A percentile compares a stretch with the other conserved stretches of the same genome.
phyloP scores from a whole-genome alignment of 139 green algal species.

The Chlorella sp. region DNA sequence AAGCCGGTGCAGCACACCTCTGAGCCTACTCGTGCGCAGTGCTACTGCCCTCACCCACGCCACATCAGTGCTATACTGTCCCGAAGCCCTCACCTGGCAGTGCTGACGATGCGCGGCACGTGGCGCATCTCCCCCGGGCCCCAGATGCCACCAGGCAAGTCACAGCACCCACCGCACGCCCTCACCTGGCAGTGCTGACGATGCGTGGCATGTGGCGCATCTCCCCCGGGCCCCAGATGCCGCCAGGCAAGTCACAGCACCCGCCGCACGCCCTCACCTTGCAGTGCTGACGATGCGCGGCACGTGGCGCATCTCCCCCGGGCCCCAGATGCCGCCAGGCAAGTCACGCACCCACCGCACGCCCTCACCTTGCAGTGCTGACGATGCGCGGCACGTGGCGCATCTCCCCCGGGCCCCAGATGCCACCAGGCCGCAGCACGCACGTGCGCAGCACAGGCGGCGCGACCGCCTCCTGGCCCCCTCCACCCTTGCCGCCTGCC shows the following conservation, averaged over 20 bases:
- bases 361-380: not conserved
- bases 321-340: not conserved
- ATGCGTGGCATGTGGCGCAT: slow-evolving; percentile 6
- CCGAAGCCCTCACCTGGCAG: not conserved
- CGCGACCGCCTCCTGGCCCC: no score
- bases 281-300: slow-evolving; percentile 10
- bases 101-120: slow-evolving; percentile 1
- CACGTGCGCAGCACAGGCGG: slow-evolving; percentile 18
- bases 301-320: not conserved
- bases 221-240: no score
- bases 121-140: no score
- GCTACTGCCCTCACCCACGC: no score
- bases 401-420: slow-evolving; percentile 26
- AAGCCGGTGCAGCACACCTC: no score
- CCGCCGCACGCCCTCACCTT: not conserved
- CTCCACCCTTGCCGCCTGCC: no score
- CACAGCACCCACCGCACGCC: not conserved
- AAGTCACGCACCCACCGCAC: slow-evolving; percentile 2
- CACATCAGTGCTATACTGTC: no score
- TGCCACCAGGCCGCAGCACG: slow-evolving; percentile 19
- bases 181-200: not conserved
- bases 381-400: slow-evolving; percentile 11
- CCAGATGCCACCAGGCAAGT: no score
- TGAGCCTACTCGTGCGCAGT: no score
- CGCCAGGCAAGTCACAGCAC: not conserved